Conservation (phyloP, 2,329 filamentous ascomycete genomes). For the Albophoma yamanashiensis region DNA sequence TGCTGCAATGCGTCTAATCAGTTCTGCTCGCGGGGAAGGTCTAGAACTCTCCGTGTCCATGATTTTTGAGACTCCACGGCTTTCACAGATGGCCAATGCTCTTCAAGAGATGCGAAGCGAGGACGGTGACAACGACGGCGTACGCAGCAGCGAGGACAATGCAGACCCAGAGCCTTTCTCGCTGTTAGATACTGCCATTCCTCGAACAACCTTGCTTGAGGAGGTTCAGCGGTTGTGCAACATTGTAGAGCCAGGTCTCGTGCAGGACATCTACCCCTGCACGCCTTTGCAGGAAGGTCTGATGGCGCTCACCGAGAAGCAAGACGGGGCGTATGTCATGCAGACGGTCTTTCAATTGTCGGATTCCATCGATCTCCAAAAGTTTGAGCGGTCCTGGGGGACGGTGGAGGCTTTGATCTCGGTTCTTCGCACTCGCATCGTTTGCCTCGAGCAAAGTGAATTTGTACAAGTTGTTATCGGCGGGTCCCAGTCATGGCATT, state of each 20-base stretch:
- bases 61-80: neutral
- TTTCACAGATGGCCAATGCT: neutral
- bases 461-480: neutral
- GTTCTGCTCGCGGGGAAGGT: neutral
- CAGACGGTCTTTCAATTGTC: slow-evolving; percentile 10
- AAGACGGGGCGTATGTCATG: slow-evolving; percentile 24
- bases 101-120: neutral
- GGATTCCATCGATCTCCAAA: neutral
- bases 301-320: slow-evolving; percentile 21
- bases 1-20: slow-evolving; percentile 2
- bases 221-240: neutral
- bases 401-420: neutral
- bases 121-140: neutral
- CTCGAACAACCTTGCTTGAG: neutral
- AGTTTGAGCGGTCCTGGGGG: neutral
- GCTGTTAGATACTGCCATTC: neutral
- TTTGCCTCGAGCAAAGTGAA: neutral
- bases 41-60: neutral
- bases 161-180: neutral
- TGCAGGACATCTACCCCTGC: slow-evolving; percentile 26
- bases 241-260: neutral
- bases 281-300: slow-evolving; percentile 29
- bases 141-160: neutral
- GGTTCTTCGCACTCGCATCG: neutral
- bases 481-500: neutral